Percentiles rank a stretch among this genome's conserved stretches.
Conservation (phyloP, 306 rosid species). For the Gleditsia sinensis region DNA sequence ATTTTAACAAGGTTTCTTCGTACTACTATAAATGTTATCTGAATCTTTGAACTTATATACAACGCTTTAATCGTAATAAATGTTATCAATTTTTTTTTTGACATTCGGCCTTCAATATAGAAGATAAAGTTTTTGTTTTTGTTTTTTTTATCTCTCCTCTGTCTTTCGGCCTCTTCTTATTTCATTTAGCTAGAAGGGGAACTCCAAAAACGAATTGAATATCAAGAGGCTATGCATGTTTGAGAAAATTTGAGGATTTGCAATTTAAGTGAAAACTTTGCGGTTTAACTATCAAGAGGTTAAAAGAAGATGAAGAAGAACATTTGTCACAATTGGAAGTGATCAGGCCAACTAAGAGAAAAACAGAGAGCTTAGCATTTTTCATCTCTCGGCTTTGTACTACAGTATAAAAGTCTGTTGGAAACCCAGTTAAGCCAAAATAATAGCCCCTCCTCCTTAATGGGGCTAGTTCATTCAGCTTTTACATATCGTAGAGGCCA, state of each 20-base stretch:
- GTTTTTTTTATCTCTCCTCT: background rate
- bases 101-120: background rate
- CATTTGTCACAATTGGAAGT: background rate
- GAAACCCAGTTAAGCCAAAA: constrained; percentile 6
- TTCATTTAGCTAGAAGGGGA: too few relatives aligned
- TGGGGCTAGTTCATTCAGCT: constrained; percentile 29
- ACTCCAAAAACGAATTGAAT: background rate
- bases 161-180: background rate
- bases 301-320: background rate
- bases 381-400: background rate
- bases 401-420: background rate
- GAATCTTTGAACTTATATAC: too few relatives aligned
- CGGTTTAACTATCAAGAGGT: background rate
- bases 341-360: constrained; percentile 3
- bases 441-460: constrained; percentile 26
- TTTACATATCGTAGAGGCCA: constrained; percentile 51
- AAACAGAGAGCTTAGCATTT: background rate
- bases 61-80: background rate
- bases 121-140: too few relatives aligned
- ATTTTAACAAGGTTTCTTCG: too few relatives aligned
- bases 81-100: background rate
- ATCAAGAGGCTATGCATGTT: background rate
- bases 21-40: too few relatives aligned
- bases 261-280: background rate
- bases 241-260: background rate